Percentiles rank a stretch among this genome's conserved stretches.
phyloP scores from a whole-genome alignment of 2,329 filamentous ascomycete genomes.

The Neospermospora avenae region DNA sequence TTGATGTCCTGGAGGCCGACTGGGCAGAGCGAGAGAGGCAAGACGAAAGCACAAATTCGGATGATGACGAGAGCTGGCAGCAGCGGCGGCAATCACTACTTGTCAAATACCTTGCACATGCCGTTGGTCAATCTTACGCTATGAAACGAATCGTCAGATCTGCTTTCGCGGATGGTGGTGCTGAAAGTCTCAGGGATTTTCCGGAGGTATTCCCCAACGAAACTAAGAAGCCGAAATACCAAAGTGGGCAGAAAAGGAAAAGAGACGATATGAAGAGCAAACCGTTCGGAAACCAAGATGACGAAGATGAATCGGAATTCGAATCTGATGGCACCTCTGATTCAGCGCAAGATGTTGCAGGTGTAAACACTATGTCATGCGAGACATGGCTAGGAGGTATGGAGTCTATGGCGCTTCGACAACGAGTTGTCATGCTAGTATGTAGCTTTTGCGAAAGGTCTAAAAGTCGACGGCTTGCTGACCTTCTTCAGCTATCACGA shows the following conservation, averaged over 20 bases:
- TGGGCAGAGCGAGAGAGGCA: slow-evolving; percentile 5
- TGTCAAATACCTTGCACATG: slow-evolving; percentile 45
- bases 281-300: slow-evolving; percentile 38
- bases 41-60: slow-evolving; percentile 14
- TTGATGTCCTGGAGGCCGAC: slow-evolving; percentile 69
- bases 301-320: slow-evolving; percentile 38
- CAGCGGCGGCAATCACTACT: slow-evolving; percentile 55
- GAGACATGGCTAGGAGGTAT: slow-evolving; percentile 28
- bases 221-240: slow-evolving; percentile 45
- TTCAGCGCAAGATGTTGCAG: slow-evolving; percentile 13
- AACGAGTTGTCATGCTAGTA: slow-evolving; percentile 31
- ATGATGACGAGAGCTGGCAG: slow-evolving; percentile 29
- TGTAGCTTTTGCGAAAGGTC: slow-evolving; percentile 1
- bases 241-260: slow-evolving; percentile 48
- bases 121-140: slow-evolving; percentile 41
- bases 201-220: slow-evolving; percentile 68
- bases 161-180: slow-evolving; percentile 62
- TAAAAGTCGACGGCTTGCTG: slow-evolving; percentile 1
- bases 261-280: slow-evolving; percentile 33
- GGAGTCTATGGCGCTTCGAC: slow-evolving; percentile 32
- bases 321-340: slow-evolving; percentile 38
- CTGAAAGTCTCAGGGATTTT: slow-evolving; percentile 52
- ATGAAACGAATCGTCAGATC: slow-evolving; percentile 57
- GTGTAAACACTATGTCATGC: not conserved
- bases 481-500: slow-evolving; percentile 28